These are phyloP conservation scores for Tarenaya hassleriana DNA, from an alignment of 345 rosid species.

Conservation along the genomic window DNA sequence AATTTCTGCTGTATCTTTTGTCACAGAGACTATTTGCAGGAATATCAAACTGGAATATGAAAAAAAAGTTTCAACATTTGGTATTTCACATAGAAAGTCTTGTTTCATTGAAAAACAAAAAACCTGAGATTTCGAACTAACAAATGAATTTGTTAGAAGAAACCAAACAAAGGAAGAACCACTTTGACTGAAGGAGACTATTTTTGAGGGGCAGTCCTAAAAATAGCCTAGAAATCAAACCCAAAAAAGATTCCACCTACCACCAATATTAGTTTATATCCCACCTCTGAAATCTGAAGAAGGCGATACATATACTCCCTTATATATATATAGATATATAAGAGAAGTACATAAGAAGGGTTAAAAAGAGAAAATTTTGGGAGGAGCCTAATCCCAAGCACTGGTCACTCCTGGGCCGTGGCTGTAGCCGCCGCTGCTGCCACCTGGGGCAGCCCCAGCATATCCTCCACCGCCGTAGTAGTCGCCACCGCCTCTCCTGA, in stretches of 20 bases:
- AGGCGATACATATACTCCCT: slow-evolving; percentile 27
- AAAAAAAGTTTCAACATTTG: no score
- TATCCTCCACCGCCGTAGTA: slow-evolving; percentile 26
- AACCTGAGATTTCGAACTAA: slow-evolving; percentile 21
- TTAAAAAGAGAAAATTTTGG: slow-evolving; percentile 17
- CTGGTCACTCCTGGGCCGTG: slow-evolving; percentile 53
- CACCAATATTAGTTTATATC: slow-evolving; percentile 23
- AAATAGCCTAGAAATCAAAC: slow-evolving; percentile 22
- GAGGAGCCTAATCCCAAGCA: slow-evolving; percentile 67
- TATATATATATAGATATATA: slow-evolving; percentile 20
- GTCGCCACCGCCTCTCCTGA: slow-evolving; percentile 25
- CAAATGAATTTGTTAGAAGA: slow-evolving; percentile 29
- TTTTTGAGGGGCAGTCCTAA: slow-evolving; percentile 27
- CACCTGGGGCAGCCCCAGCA: slow-evolving; percentile 27
- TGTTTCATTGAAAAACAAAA: slow-evolving; percentile 6
- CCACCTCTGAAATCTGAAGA: slow-evolving; percentile 22
- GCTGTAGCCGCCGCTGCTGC: slow-evolving; percentile 6
- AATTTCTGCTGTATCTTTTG: no score
- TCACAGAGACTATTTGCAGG: no score
- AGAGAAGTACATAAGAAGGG: slow-evolving; percentile 17
- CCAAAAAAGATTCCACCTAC: slow-evolving; percentile 23
- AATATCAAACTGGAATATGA: no score
- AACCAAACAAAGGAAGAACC: slow-evolving; percentile 15
- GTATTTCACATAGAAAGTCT: slow-evolving; percentile 26
- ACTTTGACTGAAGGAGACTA: slow-evolving; percentile 14